Evolutionary conservation across 208 protist genomes (phyloP), one percentile per base, ranked within the genome.

Genomic region (Crithidia brevicula): DNA sequence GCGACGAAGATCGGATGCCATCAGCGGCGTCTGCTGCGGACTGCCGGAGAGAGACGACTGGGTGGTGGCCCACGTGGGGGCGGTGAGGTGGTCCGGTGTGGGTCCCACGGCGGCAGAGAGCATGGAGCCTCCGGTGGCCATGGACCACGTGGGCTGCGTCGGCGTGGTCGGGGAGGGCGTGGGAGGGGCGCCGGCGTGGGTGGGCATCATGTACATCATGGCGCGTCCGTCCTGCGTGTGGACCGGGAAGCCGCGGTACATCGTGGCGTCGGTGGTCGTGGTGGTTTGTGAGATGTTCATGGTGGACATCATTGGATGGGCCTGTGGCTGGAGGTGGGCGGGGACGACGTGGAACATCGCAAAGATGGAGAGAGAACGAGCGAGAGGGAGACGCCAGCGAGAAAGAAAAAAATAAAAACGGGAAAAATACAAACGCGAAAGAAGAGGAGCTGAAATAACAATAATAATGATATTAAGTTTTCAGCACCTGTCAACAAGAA

Each of bases 341-440:
- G 38, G 45, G 16, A 60, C 34, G 38, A 40, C 22, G 34, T 46
- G 58, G 22, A 61, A 73, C 58, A 73, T 73, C 4, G 59, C 34
- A 45, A 56, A 40, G 34, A 72, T 33, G 67, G 34, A 67, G 67
- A 34, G 28, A 34, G 16, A 47, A 45, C 40, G 58, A 8, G 38
- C n/a, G n/a, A n/a, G n/a, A n/a, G n/a, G n/a, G n/a, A n/a, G n/a
- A n/a, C n/a, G n/a, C n/a, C n/a, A 23, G 50, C 3, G 53, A 30
- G 46, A 33, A 40, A 38, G 20, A 8, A 10, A 43, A 28, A 6
- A 13, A 33, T 49, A 16, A 42, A 2, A 13, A 0, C 52, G 13
- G 7, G 40, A 52, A 43, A 16, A 0, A 28, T 22, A 30, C 4
- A 20, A n/a, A n/a, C n/a, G n/a, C n/a, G n/a, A n/a, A n/a, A n/a